Conservation (phyloP, 2,329 filamentous ascomycete species). For the Chaetomiaceae sp. region DNA sequence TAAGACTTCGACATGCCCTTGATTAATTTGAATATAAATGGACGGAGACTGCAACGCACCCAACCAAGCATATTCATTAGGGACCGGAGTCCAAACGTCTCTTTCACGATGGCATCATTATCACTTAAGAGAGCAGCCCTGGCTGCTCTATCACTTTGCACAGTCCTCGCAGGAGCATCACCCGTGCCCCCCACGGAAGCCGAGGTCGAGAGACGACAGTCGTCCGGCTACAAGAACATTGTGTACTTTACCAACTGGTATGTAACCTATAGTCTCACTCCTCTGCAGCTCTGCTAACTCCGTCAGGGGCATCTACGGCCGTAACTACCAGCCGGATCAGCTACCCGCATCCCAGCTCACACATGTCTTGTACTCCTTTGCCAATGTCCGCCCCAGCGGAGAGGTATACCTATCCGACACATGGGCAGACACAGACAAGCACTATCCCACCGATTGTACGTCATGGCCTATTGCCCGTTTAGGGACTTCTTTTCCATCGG, state of each 20-base stretch:
- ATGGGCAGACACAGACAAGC: constrained; percentile 68
- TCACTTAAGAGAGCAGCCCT: constrained; percentile 4
- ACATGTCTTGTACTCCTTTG: constrained; percentile 77
- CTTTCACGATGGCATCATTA: neutral
- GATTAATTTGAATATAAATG: too few relatives aligned
- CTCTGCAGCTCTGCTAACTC: neutral
- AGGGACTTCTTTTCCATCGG: constrained; percentile 1
- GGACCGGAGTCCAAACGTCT: neutral
- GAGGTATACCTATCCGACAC: constrained; percentile 68
- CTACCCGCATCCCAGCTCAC: constrained; percentile 67
- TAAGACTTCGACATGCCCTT: neutral
- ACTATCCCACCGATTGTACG: constrained; percentile 63
- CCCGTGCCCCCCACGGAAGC: constrained; percentile 3
- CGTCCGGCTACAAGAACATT: constrained; percentile 39
- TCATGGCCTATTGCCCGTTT: too few relatives aligned
- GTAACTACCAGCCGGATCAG: constrained; percentile 67
- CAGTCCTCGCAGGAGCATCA: constrained; percentile 7
- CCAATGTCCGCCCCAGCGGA: constrained; percentile 67
- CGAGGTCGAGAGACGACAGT: constrained; percentile 1
- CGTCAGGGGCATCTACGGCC: constrained; percentile 44
- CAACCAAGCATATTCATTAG: neutral
- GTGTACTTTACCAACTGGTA: constrained; percentile 50
- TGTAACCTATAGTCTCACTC: neutral
- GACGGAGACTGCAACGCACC: too few relatives aligned
- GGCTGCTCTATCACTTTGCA: constrained; percentile 19